Base-by-base conservation (phyloP, 108 stramenopile genomes). In the Parietichytrium sp. region DNA sequence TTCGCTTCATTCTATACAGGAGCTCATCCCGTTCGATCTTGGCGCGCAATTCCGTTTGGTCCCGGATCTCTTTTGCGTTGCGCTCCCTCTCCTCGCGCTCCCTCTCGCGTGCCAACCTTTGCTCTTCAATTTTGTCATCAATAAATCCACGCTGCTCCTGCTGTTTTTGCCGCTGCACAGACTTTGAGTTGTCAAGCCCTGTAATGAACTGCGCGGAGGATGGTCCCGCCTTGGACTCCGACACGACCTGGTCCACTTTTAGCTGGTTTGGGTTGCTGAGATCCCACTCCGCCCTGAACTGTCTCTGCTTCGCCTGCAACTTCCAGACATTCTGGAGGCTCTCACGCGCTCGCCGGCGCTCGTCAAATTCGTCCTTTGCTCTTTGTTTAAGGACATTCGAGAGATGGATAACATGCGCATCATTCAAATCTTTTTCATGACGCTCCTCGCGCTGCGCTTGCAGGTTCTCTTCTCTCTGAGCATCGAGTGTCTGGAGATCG, bases 101-200 rank as follows among this genome's bases (percentile, higher is more conserved):
- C 15, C 36, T 33, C 13, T 72, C 61, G 42, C 29, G 61, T 0
- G 45, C n/a, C 15, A 10, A 42, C 61, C 45, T 10, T n/a, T 72
- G 36, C 1, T 72, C 61, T 6, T 33, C 61, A 10, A 72, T 42
- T 25, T 72, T 72, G 42, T 16, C 61, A 6, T 8, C 33, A 20
- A 72, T 72, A 23, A 72, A n/a, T 0, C 38, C 61, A 25, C 45
- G 61, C 42, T 72, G 61, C 61, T 72, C 61, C 8, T 42, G 29
- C 61, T 45, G 36, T 20, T 72, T 72, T n/a, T 72, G 38, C 61
- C 61, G 61, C 13, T 72, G 38, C 7, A 72, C 61, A 27, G 45
- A 42, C 42, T 72, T 42, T 25, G 36, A 45, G 42, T 72, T 42
- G 42, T n/a, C n/a, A n/a, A n/a, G n/a, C n/a, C 61, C 61, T 10